Base-by-base conservation (phyloP, 1,284 basidiomycete species). In the Trametes sp. region DNA sequence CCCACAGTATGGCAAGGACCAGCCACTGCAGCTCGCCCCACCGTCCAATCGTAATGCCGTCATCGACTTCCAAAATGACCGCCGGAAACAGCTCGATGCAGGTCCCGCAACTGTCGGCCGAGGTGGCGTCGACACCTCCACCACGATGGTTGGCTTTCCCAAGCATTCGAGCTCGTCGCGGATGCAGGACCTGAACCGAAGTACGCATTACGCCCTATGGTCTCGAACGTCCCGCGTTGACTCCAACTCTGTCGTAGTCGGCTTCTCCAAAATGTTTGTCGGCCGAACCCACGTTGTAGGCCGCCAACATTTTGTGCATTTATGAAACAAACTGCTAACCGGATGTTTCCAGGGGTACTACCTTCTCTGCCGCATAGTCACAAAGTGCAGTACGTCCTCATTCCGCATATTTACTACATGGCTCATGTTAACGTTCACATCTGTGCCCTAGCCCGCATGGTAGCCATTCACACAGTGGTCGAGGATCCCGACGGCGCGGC, bases 401-500 rank as follows among this genome's bases (percentile, higher is more conserved):
- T 3, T n/a, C 21, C 19, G 2, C n/a, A 10, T 9, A 10, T 19
- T 8, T 10, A n/a, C 13, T 19, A 14, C 10, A 14, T 23, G n/a
- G n/a, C n/a, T 14, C 29, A n/a, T 28, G 38, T 29, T 11, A n/a
- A 14, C 6, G 11, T 11, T 29, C 45, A 13, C 38, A 38, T 49
- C 19, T 24, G 13, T 26, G n/a, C 28, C 14, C 36, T n/a, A 69
- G 70, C 49, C 14, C 64, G 63, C 8, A 51, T 65, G 50, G 53
- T 61, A 3, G 61, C 68, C 0, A 42, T 72, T 2, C 66, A 72
- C 28, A 54, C 70, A 5, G 63, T 63, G 1, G 61, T 74, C 14
- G 76, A 77, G 49, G 76, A 77, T 57, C 62, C 70, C n/a, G 62
- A 71, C 16, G 75, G 74, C n/a, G 54, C 59, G 14, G 69, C 67